These are phyloP conservation scores for Pichia californica DNA, from an alignment of 805 yeast species.

Conservation along the genomic window DNA sequence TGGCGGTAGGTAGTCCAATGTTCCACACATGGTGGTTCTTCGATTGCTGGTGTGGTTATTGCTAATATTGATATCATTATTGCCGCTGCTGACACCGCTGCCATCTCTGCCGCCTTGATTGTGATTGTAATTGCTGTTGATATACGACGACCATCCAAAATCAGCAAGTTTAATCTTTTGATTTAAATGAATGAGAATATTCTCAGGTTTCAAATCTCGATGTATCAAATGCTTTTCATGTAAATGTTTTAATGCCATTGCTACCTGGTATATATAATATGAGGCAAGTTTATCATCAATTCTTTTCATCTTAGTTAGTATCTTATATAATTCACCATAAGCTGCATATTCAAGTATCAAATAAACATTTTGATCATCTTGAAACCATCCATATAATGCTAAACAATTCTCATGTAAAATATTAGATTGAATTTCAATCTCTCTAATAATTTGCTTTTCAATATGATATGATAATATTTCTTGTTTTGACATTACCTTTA, in stretches of 20 bases:
- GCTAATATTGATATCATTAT: conserved; percentile 34
- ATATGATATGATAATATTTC: conserved; percentile 71
- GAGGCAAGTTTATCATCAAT: conserved; percentile 73
- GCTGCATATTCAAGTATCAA: conserved; percentile 78
- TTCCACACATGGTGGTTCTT: conserved; percentile 86
- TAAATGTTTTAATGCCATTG: conserved; percentile 69
- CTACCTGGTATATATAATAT: conserved; percentile 74
- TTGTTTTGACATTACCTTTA: conserved; percentile 83
- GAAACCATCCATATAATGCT: conserved; percentile 79
- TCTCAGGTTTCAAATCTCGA: conserved; percentile 92
- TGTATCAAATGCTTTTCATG: conserved; percentile 81
- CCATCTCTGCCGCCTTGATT: too few relatives aligned
- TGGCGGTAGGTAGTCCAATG: conserved; percentile 90
- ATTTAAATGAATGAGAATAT: conserved; percentile 69
- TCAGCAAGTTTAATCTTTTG: conserved; percentile 54
- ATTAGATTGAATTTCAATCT: conserved; percentile 83
- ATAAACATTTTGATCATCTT: conserved; percentile 75
- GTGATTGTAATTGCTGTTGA: conserved; percentile 19
- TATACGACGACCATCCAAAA: conserved; percentile 88
- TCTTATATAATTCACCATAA: conserved; percentile 79
- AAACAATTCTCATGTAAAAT: conserved; percentile 74
- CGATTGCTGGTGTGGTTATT: background rate
- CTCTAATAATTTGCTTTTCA: conserved; percentile 82
- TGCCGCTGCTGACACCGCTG: conserved; percentile 3
- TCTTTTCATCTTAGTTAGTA: conserved; percentile 38